Evolutionary conservation across 768 basidiomycete species (phyloP), one percentile per base, ranked within the genome.

Genomic region (Hydnum rufescens): DNA sequence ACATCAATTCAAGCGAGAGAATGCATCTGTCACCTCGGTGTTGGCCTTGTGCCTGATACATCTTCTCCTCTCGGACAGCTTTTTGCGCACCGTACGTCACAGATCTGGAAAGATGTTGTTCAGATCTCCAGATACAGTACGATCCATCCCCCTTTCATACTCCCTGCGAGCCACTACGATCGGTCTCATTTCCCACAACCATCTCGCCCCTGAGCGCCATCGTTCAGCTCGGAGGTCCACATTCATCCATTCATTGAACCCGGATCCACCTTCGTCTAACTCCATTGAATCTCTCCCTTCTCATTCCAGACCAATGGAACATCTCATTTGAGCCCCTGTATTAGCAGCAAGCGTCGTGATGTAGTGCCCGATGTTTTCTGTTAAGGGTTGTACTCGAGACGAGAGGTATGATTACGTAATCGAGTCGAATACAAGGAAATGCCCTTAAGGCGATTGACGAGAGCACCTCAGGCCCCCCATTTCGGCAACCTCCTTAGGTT

Each of bases 81-180:
- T 39, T 19, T 39, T 19, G 8, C 34, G 8, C 34, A 39, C 19
- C 8, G 34, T 19, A 39, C 19, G 8, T 8, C 13, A 8, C 44
- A 13, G 44, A 13, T 8, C 44, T 16, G 8, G 44, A 16, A 13
- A 25, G 13, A 28, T 25, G 53, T 30, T 52, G 52, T 22, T 30
- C 55, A 8, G 51, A 50, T 25, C 49, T 31, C 22, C 43, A 47
- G 13, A 32, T 31, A 3, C 56, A 49, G 23, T 31, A 25, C 28
- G 56, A 4, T 55, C 50, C 34, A 22, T 49, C 5, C 13, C 13
- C 48, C 52, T 30, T 5, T 55, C 54, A 23, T 31, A n/a, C 8
- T 49, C 42, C 44, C 44, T 16, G 8, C 34, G 8, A 8, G 8
- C 8, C 8, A 19, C 19, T 39, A 8, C 19, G 34, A 39, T 39